These are phyloP conservation scores for Rhodotorula sp. DNA, from an alignment of 1,284 basidiomycete species.

Conservation along the genomic window DNA sequence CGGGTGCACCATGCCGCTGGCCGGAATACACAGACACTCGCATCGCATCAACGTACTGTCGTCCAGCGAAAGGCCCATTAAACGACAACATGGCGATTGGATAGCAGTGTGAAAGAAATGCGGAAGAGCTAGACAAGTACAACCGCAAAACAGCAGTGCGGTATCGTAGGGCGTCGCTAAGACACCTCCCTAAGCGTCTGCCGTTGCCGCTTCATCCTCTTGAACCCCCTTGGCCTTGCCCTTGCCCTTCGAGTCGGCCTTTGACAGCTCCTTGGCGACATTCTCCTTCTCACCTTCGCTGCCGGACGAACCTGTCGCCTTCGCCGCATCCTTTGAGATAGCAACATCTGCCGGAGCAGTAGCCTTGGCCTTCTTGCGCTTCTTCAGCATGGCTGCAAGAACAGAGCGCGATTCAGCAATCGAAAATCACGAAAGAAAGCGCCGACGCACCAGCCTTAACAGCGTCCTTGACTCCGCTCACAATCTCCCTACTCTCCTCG, in stretches of 20 bases:
- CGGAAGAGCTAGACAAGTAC: background rate
- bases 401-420: too few relatives aligned
- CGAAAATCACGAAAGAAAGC: too few relatives aligned
- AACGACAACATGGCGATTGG: too few relatives aligned
- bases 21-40: too few relatives aligned
- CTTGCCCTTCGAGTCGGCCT: conserved; percentile 1
- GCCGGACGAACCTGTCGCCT: background rate
- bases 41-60: too few relatives aligned
- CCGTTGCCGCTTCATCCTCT: background rate
- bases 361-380: conserved; percentile 42
- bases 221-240: conserved; percentile 10
- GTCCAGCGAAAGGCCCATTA: too few relatives aligned
- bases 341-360: background rate
- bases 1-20: too few relatives aligned
- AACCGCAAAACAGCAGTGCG: background rate
- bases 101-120: too few relatives aligned
- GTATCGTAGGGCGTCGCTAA: too few relatives aligned
- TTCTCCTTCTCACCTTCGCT: conserved; percentile 17
- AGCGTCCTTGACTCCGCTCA: conserved; percentile 86
- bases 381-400: conserved; percentile 44
- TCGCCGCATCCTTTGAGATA: background rate
- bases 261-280: background rate
- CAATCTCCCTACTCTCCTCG: conserved; percentile 87
- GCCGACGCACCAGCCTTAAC: conserved; percentile 68
- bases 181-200: background rate